These are phyloP conservation scores for Pseudocercospora macadamiae DNA, from an alignment of 2,329 filamentous ascomycete species.

Conservation along the genomic window DNA sequence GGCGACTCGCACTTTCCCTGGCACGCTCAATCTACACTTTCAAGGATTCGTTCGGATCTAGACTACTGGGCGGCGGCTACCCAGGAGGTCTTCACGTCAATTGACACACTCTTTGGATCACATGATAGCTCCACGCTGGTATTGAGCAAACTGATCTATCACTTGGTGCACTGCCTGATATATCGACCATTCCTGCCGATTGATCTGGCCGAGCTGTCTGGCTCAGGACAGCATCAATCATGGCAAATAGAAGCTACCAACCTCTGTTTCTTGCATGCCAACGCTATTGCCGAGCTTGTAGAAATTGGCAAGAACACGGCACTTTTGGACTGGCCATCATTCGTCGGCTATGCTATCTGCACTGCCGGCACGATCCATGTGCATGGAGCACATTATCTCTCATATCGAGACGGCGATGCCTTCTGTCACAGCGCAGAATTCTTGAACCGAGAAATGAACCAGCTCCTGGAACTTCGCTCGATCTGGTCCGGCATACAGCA, in stretches of 20 bases:
- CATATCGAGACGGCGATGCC: conserved; percentile 60
- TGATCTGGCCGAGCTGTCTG: conserved; percentile 77
- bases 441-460: conserved; percentile 76
- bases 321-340: conserved; percentile 81
- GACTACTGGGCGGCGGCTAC: conserved; percentile 84
- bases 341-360: conserved; percentile 84
- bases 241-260: conserved; percentile 94
- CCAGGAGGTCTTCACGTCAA: conserved; percentile 75
- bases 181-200: conserved; percentile 87
- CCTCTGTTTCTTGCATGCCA: conserved; percentile 82
- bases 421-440: conserved; percentile 71
- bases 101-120: conserved; percentile 75
- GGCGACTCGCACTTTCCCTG: conserved; percentile 89
- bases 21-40: conserved; percentile 83
- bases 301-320: conserved; percentile 75
- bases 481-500: conserved; percentile 79
- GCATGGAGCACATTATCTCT: conserved; percentile 78
- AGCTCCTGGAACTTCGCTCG: conserved; percentile 73
- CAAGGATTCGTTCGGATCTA: conserved; percentile 81
- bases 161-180: conserved; percentile 82
- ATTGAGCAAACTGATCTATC: conserved; percentile 83
- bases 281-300: conserved; percentile 81
- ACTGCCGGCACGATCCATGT: conserved; percentile 87
- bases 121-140: conserved; percentile 77
- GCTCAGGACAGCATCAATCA: conserved; percentile 80